Conservation (phyloP, 192 early-diverging fungal genomes). For the Glomus cerebriforme region DNA sequence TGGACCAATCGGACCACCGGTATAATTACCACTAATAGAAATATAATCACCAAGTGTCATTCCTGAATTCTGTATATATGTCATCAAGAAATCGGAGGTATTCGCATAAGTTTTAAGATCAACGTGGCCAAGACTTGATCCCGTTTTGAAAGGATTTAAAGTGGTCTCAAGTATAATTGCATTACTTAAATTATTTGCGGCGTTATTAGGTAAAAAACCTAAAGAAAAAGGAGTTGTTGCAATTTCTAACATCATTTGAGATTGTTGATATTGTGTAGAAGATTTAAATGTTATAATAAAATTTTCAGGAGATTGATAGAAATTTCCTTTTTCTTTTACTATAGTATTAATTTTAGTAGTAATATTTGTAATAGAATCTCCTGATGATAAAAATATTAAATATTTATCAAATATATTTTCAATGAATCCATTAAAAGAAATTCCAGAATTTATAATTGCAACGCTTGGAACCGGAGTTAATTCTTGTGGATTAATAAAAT, state of each 20-base stretch:
- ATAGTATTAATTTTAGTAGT: neutral
- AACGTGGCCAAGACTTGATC: constrained; percentile 43
- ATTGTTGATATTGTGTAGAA: constrained; percentile 12
- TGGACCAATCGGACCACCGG: constrained; percentile 40
- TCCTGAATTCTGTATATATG: constrained; percentile 38
- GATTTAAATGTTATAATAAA: neutral
- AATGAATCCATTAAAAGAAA: constrained; percentile 1
- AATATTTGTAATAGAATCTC: neutral
- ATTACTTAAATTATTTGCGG: neutral
- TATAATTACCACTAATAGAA: neutral
- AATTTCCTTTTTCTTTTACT: neutral
- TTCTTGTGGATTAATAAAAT: neutral
- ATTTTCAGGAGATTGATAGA: neutral
- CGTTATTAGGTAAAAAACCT: neutral
- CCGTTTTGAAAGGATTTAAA: constrained; percentile 35
- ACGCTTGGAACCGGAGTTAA: constrained; percentile 37
- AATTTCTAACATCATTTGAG: neutral
- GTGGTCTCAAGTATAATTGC: constrained; percentile 38
- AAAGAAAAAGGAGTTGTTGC: neutral
- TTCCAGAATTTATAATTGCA: neutral
- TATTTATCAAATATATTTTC: constrained; percentile 26
- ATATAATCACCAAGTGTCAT: constrained; percentile 31
- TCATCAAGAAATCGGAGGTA: constrained; percentile 42
- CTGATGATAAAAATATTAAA: neutral
- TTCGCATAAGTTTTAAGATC: constrained; percentile 34